Evolutionary conservation across 1,139 yeast species (phyloP).

Genomic region (Taiozyma sp.): DNA sequence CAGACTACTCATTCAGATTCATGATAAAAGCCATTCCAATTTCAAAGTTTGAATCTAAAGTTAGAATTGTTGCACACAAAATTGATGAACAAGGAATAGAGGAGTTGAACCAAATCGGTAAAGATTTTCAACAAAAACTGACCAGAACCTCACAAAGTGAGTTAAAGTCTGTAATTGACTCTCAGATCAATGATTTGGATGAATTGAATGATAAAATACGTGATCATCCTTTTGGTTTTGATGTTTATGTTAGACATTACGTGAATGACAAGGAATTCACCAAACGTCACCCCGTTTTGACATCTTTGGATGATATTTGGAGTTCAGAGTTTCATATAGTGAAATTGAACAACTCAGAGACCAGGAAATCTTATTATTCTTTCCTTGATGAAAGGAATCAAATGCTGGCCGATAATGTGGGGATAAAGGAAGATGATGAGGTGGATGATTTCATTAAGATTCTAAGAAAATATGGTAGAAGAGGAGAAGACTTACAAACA

Average conservation of each 20-base stretch:
- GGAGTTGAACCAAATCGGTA: conserved; percentile 12
- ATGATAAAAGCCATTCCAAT: conserved; percentile 10
- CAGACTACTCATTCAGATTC: conserved; percentile 15
- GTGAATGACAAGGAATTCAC: conserved; percentile 11
- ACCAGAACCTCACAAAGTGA: conserved; percentile 10
- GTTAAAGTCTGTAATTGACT: conserved; percentile 6
- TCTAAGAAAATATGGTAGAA: conserved; percentile 36
- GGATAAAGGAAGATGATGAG: conserved; percentile 20
- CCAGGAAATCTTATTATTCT: conserved; percentile 14
- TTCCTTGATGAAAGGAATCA: conserved; percentile 20
- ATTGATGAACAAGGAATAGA: conserved; percentile 17
- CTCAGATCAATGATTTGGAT: conserved; percentile 10
- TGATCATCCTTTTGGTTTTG: conserved; percentile 17
- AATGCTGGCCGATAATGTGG: conserved; percentile 16
- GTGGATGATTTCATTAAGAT: conserved; percentile 27
- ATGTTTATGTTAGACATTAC: conserved; percentile 17
- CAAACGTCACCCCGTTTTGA: conserved; percentile 24
- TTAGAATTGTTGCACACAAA: conserved; percentile 27
- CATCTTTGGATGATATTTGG: conserved; percentile 26
- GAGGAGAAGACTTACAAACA: conserved; percentile 17
- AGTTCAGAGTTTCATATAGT: conserved; percentile 12
- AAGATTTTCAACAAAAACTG: conserved; percentile 9
- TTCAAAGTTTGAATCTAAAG: conserved; percentile 17
- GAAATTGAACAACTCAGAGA: conserved; percentile 10
- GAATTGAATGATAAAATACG: conserved; percentile 13